A percentile compares a stretch with the other conserved stretches of the same genome.
These are phyloP conservation scores for Ormosia emarginata DNA, from an alignment of 306 rosid genomes.

Conservation along the genomic window DNA sequence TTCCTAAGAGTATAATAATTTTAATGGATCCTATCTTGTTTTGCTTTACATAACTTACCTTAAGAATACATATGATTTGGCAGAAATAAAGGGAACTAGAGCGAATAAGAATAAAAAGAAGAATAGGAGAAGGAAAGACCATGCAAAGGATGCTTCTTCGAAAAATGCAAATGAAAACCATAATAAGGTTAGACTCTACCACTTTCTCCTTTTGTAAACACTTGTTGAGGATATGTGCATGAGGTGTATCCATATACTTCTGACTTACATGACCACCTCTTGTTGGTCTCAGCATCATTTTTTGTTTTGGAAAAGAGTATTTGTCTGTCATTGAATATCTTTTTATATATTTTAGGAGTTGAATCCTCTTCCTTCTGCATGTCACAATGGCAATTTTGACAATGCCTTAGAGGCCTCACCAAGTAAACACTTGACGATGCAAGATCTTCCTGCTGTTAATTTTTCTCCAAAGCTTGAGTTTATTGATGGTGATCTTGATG, in stretches of 20 bases:
- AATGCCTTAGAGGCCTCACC: slow-evolving; percentile 42
- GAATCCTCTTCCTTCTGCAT: slow-evolving; percentile 42
- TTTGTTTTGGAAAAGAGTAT: background rate
- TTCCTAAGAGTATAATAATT: background rate
- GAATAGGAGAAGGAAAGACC: slow-evolving; percentile 71
- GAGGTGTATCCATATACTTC: background rate
- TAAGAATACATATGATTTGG: slow-evolving; percentile 19
- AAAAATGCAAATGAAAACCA: slow-evolving; percentile 43
- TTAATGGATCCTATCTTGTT: slow-evolving; percentile 5
- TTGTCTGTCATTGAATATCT: slow-evolving; percentile 11
- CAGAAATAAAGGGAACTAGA: slow-evolving; percentile 63
- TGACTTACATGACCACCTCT: background rate
- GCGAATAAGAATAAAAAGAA: slow-evolving; percentile 74
- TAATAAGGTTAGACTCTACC: slow-evolving; percentile 42
- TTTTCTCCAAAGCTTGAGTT: slow-evolving; percentile 60
- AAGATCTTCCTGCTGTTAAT: slow-evolving; percentile 40
- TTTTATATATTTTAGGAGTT: slow-evolving; percentile 47
- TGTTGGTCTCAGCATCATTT: background rate
- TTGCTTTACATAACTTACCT: slow-evolving; percentile 8
- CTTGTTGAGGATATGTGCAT: background rate
- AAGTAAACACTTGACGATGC: slow-evolving; percentile 47
- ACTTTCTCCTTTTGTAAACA: background rate
- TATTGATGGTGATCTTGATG: slow-evolving; percentile 68
- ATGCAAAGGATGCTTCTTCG: slow-evolving; percentile 54
- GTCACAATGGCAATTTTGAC: slow-evolving; percentile 41